Percentiles rank a stretch among this genome's conserved stretches.
Evolutionary conservation across 2,329 filamentous ascomycete genomes (phyloP).

Genomic region (Hymenoscyphus salicellus): DNA sequence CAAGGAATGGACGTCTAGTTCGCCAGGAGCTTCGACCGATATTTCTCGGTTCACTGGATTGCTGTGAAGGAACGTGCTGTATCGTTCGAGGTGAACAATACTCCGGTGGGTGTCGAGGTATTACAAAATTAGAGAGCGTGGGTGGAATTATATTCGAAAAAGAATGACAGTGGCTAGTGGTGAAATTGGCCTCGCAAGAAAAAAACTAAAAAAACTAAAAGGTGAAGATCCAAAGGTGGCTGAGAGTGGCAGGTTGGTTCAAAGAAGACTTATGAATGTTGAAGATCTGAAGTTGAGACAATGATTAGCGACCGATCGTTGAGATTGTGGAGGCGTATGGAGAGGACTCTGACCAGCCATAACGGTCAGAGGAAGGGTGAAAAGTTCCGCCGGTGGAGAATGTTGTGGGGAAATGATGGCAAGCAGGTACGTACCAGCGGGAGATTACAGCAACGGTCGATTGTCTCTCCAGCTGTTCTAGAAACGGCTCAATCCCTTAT

Average conservation of each 20-base stretch:
- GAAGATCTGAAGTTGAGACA: constrained; percentile 19
- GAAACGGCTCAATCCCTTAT: not conserved
- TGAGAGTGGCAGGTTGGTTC: constrained; percentile 20
- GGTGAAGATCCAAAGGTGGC: constrained; percentile 24
- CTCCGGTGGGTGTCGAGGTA: constrained; percentile 24
- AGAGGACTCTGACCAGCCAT: constrained; percentile 2
- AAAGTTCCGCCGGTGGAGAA: constrained; percentile 7
- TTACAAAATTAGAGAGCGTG: constrained; percentile 37
- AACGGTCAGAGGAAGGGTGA: constrained; percentile 6
- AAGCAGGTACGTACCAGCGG: constrained; percentile 23
- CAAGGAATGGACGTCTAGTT: constrained; percentile 39
- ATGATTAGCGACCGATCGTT: constrained; percentile 17
- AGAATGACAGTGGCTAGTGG: constrained; percentile 34
- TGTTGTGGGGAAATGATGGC: constrained; percentile 20
- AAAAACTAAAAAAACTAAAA: constrained; percentile 22
- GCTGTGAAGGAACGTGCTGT: constrained; percentile 32
- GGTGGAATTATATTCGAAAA: constrained; percentile 30
- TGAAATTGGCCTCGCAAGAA: constrained; percentile 21
- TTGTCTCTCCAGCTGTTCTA: not conserved
- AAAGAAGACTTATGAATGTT: constrained; percentile 23
- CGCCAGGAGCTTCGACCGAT: constrained; percentile 39
- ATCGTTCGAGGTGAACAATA: constrained; percentile 27
- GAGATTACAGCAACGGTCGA: constrained; percentile 17
- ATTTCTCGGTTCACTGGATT: constrained; percentile 31
- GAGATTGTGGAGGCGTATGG: constrained; percentile 12